A percentile compares a stretch with the other conserved stretches of the same genome.
Evolutionary conservation across 768 basidiomycete genomes (phyloP).

Genomic region (Candolleomyces efflorescens): DNA sequence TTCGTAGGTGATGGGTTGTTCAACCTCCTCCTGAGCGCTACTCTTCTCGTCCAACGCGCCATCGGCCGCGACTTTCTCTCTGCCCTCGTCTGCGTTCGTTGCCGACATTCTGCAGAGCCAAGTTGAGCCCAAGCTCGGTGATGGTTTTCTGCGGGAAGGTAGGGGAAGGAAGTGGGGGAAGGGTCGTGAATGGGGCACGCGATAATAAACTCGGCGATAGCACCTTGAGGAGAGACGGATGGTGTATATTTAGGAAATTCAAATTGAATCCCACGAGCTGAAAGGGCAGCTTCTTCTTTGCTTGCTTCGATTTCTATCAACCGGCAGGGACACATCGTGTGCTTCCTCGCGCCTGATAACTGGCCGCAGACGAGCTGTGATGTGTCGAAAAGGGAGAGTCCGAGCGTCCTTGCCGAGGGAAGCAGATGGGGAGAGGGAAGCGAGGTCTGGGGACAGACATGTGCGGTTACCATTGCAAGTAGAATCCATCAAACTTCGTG

Average conservation of each 20-base stretch:
- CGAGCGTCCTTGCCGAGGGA: not conserved
- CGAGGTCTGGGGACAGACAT: not conserved
- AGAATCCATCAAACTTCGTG: slow-evolving; percentile 1
- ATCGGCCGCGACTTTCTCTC: not conserved
- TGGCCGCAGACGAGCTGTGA: too few relatives aligned
- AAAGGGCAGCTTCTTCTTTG: too few relatives aligned
- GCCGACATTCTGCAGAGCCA: not conserved
- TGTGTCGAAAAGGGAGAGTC: too few relatives aligned
- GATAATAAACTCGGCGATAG: slow-evolving; percentile 3
- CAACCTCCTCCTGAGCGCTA: slow-evolving; percentile 19
- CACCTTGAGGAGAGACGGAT: not conserved
- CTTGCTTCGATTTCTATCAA: too few relatives aligned
- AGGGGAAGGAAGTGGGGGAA: not conserved
- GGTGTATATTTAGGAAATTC: not conserved
- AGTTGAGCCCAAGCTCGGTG: too few relatives aligned
- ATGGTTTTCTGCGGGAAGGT: not conserved
- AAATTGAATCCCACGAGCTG: too few relatives aligned
- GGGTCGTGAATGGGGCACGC: not conserved
- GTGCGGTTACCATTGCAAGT: not conserved
- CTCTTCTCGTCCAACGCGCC: slow-evolving; percentile 17
- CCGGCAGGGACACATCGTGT: too few relatives aligned
- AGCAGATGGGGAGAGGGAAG: slow-evolving; percentile 3
- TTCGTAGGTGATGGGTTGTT: slow-evolving; percentile 30
- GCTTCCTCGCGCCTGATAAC: too few relatives aligned
- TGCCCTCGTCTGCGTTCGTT: not conserved